A percentile compares a stretch with the other conserved stretches of the same genome.
Conservation (phyloP, 805 yeast genomes). For the Jamesozyma lodderae region DNA sequence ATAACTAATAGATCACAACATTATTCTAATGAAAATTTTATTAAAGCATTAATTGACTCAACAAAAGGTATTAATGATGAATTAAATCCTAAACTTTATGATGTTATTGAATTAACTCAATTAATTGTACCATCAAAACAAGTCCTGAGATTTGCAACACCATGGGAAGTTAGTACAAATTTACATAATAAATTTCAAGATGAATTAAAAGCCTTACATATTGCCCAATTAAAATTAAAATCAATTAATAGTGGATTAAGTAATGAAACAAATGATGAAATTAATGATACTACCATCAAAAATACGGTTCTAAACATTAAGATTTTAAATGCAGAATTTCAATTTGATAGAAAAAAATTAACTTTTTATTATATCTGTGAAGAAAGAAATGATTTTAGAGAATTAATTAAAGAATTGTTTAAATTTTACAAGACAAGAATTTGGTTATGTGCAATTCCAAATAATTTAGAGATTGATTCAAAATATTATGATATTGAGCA, state of each 20-base stretch:
- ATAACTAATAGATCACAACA: constrained; percentile 27
- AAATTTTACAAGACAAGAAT: constrained; percentile 71
- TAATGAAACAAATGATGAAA: constrained; percentile 6
- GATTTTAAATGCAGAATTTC: constrained; percentile 70
- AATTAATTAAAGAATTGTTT: constrained; percentile 62
- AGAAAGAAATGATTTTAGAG: constrained; percentile 65
- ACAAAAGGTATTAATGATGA: constrained; percentile 20
- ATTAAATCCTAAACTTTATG: constrained; percentile 31
- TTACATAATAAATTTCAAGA: constrained; percentile 58
- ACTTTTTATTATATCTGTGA: constrained; percentile 61
- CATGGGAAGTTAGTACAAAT: constrained; percentile 52
- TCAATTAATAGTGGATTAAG: constrained; percentile 22
- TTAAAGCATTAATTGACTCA: constrained; percentile 21
- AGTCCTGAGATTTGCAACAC: constrained; percentile 66
- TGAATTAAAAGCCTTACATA: constrained; percentile 62
- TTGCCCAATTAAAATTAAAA: constrained; percentile 49
- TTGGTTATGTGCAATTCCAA: constrained; percentile 70
- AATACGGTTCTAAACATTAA: constrained; percentile 36
- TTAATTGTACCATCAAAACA: constrained; percentile 71
- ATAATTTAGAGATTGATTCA: constrained; percentile 25
- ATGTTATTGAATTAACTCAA: constrained; percentile 37
- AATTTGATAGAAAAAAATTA: constrained; percentile 69
- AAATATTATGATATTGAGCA: constrained; percentile 26
- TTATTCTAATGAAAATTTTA: constrained; percentile 21
- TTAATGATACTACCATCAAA: background rate